Evolutionary conservation across 169 alveolate species (phyloP).

Genomic region (Cyclospora cayetanensis): DNA sequence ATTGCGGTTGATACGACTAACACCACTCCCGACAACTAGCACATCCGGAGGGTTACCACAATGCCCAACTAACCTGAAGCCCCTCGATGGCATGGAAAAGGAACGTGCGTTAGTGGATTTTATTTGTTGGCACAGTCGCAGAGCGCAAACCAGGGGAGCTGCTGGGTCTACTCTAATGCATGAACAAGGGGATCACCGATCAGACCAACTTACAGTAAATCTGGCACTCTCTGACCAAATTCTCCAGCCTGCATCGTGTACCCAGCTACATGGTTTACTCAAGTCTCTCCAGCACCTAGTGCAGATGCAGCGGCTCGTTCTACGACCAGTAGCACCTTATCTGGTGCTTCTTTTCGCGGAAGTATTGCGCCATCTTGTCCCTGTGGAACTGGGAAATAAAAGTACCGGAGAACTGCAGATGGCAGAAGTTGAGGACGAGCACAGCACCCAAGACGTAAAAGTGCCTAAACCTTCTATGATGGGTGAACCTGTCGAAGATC

Average conservation of each 20-base stretch:
- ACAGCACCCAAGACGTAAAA: background rate
- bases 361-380: conserved; percentile 29
- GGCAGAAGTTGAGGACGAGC: background rate
- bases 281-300: conserved; percentile 66
- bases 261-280: conserved; percentile 62
- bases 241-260: conserved; percentile 20
- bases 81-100: conserved; percentile 49
- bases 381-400: background rate
- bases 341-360: conserved; percentile 40
- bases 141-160: background rate
- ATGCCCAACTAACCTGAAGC: background rate
- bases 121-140: conserved; percentile 20
- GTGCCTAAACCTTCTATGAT: background rate
- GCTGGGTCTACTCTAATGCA: no score
- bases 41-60: background rate
- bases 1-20: conserved; percentile 23
- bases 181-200: background rate
- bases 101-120: conserved; percentile 31
- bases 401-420: background rate
- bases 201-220: conserved; percentile 1
- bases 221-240: background rate
- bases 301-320: conserved; percentile 47
- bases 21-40: background rate
- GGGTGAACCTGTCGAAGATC: background rate
- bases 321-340: conserved; percentile 64